Evolutionary conservation across 208 protist genomes (phyloP).

Genomic region (Trypanosoma congolense): DNA sequence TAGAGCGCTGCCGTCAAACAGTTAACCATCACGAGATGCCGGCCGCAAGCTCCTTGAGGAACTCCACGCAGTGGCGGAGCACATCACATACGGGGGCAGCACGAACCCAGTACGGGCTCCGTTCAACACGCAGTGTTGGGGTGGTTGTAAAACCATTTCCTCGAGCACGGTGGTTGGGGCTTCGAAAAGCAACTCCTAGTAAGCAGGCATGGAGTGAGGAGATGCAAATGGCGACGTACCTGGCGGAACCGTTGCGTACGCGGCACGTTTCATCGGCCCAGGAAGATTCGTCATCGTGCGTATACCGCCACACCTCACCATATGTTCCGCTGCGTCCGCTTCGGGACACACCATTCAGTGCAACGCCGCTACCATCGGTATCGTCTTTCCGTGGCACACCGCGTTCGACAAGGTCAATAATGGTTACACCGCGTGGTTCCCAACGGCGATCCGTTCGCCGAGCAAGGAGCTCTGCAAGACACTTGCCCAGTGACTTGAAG

Average conservation of each 20-base stretch:
- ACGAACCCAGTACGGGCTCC: neutral
- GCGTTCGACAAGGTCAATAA: neutral
- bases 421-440: neutral
- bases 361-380: neutral
- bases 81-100: neutral
- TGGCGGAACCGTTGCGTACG: neutral
- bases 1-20: too few species aligned
- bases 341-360: neutral
- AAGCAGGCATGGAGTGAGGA: neutral
- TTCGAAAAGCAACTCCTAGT: neutral
- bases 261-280: neutral
- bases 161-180: neutral
- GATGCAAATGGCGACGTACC: neutral
- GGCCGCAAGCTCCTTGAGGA: too few species aligned
- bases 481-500: too few species aligned
- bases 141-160: neutral
- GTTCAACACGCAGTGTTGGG: neutral
- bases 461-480: too few species aligned
- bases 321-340: neutral
- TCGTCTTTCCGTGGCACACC: neutral
- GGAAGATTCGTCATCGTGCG: neutral
- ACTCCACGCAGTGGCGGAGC: neutral
- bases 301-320: conserved; percentile 5
- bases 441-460: neutral
- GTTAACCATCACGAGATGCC: too few species aligned